These are phyloP conservation scores for Boletus vermiculosoides DNA, from an alignment of 768 basidiomycete species.

Conservation along the genomic window DNA sequence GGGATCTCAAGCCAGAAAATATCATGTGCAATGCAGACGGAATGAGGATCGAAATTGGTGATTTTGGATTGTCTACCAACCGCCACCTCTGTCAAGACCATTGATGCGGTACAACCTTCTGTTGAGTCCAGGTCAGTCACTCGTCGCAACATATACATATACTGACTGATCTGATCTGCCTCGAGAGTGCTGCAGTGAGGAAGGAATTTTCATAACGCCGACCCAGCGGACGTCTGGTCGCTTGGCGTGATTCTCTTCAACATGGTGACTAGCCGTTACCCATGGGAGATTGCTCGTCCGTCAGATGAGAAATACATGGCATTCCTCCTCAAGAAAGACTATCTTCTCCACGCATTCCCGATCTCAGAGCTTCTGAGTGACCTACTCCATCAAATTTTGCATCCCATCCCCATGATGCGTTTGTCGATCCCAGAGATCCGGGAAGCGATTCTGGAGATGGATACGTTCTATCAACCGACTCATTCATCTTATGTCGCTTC, in stretches of 20 bases:
- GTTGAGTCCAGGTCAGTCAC: no score
- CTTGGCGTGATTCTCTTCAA: neutral
- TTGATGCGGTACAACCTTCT: no score
- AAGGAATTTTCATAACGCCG: neutral
- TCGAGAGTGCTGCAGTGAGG: no score
- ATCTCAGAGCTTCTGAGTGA: slow-evolving; percentile 10
- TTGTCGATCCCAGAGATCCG: slow-evolving; percentile 17
- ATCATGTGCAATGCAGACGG: slow-evolving; percentile 61
- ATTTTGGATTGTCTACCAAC: no score
- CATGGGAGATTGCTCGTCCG: no score
- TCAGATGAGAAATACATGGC: no score
- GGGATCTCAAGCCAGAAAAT: slow-evolving; percentile 87
- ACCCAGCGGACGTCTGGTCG: neutral
- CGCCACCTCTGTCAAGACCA: no score
- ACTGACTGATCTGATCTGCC: no score
- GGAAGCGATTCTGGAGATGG: slow-evolving; percentile 9
- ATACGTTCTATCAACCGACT: slow-evolving; percentile 10
- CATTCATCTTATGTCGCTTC: no score
- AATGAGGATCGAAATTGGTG: slow-evolving; percentile 35
- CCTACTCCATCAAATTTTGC: slow-evolving; percentile 13
- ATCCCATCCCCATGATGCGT: slow-evolving; percentile 9
- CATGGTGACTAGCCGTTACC: neutral
- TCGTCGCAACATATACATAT: no score
- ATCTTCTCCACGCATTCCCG: neutral
- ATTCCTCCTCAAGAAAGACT: no score